Base-by-base conservation (phyloP, 2,329 filamentous ascomycete genomes). In the Clonostachys solani region DNA sequence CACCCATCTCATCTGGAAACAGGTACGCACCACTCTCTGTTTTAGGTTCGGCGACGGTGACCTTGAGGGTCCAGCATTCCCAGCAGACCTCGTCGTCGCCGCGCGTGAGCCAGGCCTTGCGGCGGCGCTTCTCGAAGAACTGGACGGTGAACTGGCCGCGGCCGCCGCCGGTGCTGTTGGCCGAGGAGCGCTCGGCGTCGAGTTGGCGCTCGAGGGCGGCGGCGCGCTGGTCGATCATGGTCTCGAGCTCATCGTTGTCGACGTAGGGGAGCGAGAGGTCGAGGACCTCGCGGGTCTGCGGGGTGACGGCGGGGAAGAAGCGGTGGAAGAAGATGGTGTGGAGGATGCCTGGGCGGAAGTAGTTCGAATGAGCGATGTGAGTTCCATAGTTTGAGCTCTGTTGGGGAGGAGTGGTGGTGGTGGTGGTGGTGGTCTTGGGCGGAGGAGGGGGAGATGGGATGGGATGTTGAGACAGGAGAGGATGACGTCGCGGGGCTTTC, bases 301-400 rank as follows among this genome's bases (percentile, higher is more conserved):
- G 92, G 40, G 81, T 75, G 57, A 96, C 80, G 49, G 89, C 85
- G 48, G 90, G 90, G 75, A 97, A 96, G 80, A 92, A 95, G 61
- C 94, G 87, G 73, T 96, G 92, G 79, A 97, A 97, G 82, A 97
- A 99, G 66, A 97, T 96, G 44, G 92, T 95, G 67, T 96, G 92
- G 44, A 97, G 80, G 64, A 96, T 88, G 53, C 88, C 92, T 50
- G 17, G 44, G 3, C 13, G 40, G 7, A 15, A 15, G 8, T 42
- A 19, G 1, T 42, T 42, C 12, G 37, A n/a, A n/a, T 40, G n/a
- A 40, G n/a, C 37, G 37, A 29, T 40, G 7, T 40, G n/a, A n/a
- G n/a, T 40, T 40, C 3, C 5, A 9, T 15, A n/a, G n/a, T 29
- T n/a, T n/a, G n/a, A n/a, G n/a, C n/a, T n/a, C n/a, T n/a, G n/a